Evolutionary conservation across 257 asterid genomes (phyloP), one percentile per base, ranked within the genome.

Genomic region (Gentiana macrophylla): DNA sequence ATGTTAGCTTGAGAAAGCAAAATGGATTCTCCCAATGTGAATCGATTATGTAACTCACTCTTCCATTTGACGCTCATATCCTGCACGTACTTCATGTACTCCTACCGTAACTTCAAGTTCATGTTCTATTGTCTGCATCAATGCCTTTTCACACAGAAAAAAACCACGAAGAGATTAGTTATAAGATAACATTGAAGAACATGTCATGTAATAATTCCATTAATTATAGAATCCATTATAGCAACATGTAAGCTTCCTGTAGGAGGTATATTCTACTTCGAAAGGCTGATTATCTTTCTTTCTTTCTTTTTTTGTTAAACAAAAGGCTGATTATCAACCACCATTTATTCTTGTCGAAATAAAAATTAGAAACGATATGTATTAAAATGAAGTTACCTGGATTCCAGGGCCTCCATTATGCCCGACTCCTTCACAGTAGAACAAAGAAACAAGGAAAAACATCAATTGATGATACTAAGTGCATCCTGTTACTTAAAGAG

Each of bases 21-120:
- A 8, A 34, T 53, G 54, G 8, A 43, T 62, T 4, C 50, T 50
- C 12, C 32, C 57, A n/a, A 37, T 36, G 49, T 51, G 36, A 54
- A 44, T 57, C 7, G 44, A 62, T 43, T 37, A 61, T 52, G 33
- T 62, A 53, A 79, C 83, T 75, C 80, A 92, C 99, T 85, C 97
- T 75, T 83, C 81, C 71, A 78, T 75, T 78, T 92, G 99, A 6
- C 94, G 95, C 73, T 83, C 94, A 79, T 85, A 85, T 69, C 81
- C 93, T 12, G 84, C 74, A 53, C 97, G 94, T 67, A 88, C 97
- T 74, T 88, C 99, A 69, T 92, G 99, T 62, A 87, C 94, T 12
- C 94, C 82, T 32, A 82, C 91, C 11, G 84, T 88, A 59, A 92
- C 94, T 78, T 92, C 99, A 72, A 92, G 94, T 68, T 92, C 99